Percentiles rank a stretch among this genome's conserved stretches.
These are phyloP conservation scores for Lasiodiplodia sp. DNA, from an alignment of 2,329 filamentous ascomycete species.

Conservation along the genomic window DNA sequence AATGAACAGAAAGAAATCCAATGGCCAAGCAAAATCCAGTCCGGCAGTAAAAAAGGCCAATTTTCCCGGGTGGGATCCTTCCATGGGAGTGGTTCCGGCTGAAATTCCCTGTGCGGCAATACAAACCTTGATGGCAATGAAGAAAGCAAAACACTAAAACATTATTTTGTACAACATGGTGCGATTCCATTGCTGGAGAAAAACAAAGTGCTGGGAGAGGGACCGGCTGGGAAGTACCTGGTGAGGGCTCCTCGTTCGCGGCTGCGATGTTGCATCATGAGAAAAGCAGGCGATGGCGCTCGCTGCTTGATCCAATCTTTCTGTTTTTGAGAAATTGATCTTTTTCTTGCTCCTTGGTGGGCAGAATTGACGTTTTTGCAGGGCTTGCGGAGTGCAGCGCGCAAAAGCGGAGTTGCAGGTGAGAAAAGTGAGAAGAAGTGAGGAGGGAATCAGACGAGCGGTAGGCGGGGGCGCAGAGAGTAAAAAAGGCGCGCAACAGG, in stretches of 20 bases:
- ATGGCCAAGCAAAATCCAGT: conserved; percentile 16
- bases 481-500: conserved; percentile 29
- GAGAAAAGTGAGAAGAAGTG: conserved; percentile 20
- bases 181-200: conserved; percentile 34
- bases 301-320: conserved; percentile 30
- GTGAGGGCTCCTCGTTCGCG: conserved; percentile 48
- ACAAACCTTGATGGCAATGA: conserved; percentile 29
- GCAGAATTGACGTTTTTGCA: not conserved
- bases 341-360: conserved; percentile 20
- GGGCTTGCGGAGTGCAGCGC: conserved; percentile 4
- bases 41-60: conserved; percentile 4
- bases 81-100: not conserved
- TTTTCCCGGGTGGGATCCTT: not conserved
- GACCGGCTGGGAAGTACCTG: conserved; percentile 52
- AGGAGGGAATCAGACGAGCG: conserved; percentile 15
- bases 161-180: conserved; percentile 34
- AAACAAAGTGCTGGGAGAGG: conserved; percentile 38
- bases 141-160: conserved; percentile 32
- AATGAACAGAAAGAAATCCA: conserved; percentile 10
- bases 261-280: conserved; percentile 54
- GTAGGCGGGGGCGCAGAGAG: conserved; percentile 17
- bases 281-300: conserved; percentile 44
- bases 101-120: conserved; percentile 30
- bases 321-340: not conserved
- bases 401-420: conserved; percentile 3